Conservation (phyloP, 2,329 filamentous ascomycete genomes). For the Neonectria coccinea region DNA sequence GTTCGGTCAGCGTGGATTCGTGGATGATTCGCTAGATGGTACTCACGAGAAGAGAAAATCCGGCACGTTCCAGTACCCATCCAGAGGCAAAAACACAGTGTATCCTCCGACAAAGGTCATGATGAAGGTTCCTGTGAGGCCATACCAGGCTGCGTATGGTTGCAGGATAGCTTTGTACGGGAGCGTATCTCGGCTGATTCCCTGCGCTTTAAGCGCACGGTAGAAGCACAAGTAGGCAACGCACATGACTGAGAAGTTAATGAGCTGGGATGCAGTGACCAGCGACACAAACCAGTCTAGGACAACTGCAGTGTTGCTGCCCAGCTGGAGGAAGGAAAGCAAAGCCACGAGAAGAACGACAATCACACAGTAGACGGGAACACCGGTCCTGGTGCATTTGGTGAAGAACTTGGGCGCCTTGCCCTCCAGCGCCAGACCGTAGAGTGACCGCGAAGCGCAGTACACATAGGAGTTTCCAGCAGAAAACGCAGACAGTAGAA, state of each 20-base stretch:
- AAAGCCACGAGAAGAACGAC: slow-evolving; percentile 75
- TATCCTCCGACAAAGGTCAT: slow-evolving; percentile 84
- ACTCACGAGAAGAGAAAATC: slow-evolving; percentile 78
- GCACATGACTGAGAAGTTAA: slow-evolving; percentile 78
- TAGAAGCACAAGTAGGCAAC: slow-evolving; percentile 79
- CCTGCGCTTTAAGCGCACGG: slow-evolving; percentile 76
- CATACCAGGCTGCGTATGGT: slow-evolving; percentile 78
- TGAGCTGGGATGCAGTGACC: slow-evolving; percentile 78
- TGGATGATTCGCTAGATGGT: neutral
- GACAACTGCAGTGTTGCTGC: slow-evolving; percentile 72
- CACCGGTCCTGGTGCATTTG: slow-evolving; percentile 71
- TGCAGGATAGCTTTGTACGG: slow-evolving; percentile 77
- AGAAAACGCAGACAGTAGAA: slow-evolving; percentile 74
- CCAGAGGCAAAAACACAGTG: slow-evolving; percentile 74
- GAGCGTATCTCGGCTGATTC: slow-evolving; percentile 73
- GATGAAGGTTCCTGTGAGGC: slow-evolving; percentile 70
- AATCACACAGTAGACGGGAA: slow-evolving; percentile 79
- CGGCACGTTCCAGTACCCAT: slow-evolving; percentile 72
- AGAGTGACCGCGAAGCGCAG: slow-evolving; percentile 75
- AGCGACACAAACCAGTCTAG: slow-evolving; percentile 78
- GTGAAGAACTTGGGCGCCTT: slow-evolving; percentile 72
- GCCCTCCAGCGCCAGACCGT: slow-evolving; percentile 75
- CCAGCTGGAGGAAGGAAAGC: slow-evolving; percentile 80
- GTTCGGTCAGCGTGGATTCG: neutral
- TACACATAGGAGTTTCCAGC: slow-evolving; percentile 75